Evolutionary conservation across 2,329 filamentous ascomycete genomes (phyloP).

Genomic region (Claviceps digitariae): DNA sequence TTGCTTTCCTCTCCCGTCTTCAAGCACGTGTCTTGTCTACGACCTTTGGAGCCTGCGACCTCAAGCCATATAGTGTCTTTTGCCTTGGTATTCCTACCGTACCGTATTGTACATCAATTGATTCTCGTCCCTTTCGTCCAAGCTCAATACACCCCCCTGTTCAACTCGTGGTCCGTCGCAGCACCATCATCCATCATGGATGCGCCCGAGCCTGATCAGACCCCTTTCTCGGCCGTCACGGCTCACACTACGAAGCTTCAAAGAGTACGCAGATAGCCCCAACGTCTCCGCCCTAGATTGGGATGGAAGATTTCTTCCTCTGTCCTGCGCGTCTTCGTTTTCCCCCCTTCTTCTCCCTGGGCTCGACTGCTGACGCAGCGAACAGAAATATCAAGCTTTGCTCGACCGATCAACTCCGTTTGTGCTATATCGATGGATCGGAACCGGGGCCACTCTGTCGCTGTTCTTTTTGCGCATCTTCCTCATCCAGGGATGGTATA

Average conservation of each 20-base stretch:
- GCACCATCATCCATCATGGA: constrained; percentile 47
- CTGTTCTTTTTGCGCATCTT: constrained; percentile 85
- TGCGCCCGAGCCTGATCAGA: constrained; percentile 72
- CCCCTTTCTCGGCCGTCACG: constrained; percentile 80
- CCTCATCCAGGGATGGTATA: constrained; percentile 94
- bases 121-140: background rate
- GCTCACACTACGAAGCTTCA: constrained; percentile 67
- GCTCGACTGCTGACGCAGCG: constrained; percentile 1
- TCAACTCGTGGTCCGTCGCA: background rate
- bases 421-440: constrained; percentile 78
- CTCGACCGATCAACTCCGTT: constrained; percentile 89
- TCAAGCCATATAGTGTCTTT: background rate
- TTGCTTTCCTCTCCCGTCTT: background rate
- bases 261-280: constrained; percentile 40
- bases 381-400: constrained; percentile 81
- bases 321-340: background rate
- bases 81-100: background rate
- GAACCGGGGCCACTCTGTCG: constrained; percentile 61
- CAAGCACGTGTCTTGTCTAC: background rate
- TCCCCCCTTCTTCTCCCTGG: background rate
- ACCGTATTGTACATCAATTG: background rate
- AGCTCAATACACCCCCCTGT: background rate
- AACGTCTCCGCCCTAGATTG: background rate
- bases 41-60: background rate
- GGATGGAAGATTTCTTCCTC: background rate